Conservation (phyloP, 2,329 filamentous ascomycete species). For the Venturia oleaginea region DNA sequence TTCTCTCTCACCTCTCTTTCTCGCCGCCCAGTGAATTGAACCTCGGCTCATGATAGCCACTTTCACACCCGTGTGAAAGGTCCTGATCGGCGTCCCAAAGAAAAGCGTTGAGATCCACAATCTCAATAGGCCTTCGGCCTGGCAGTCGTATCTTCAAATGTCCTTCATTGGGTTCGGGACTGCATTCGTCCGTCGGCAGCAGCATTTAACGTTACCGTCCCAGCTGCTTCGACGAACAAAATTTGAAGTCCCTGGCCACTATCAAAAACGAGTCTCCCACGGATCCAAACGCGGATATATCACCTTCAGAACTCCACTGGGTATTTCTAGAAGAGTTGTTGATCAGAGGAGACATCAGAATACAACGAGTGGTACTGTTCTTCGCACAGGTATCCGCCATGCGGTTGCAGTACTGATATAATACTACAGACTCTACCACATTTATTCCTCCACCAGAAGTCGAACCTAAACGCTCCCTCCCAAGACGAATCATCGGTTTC, state of each 20-base stretch:
- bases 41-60: not conserved
- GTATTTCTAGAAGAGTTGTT: not conserved
- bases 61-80: not conserved
- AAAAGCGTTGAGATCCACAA: conserved; percentile 2
- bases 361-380: not conserved
- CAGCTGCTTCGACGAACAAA: not conserved
- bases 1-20: not conserved
- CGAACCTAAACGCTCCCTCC: conserved; percentile 26
- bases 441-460: conserved; percentile 16
- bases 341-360: not conserved
- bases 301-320: not conserved
- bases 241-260: not conserved
- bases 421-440: conserved; percentile 4
- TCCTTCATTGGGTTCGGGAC: not conserved
- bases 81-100: not conserved
- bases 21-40: not conserved
- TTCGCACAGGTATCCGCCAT: not conserved
- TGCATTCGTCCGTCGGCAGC: conserved; percentile 2
- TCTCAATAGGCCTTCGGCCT: not conserved
- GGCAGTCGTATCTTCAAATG: conserved; percentile 1
- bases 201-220: not conserved
- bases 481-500: conserved; percentile 39
- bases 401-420: not conserved
- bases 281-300: not conserved
- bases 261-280: not conserved